Percentiles rank a stretch among this genome's conserved stretches.
Conservation (phyloP, 2,329 filamentous ascomycete genomes). For the Alternaria solani region DNA sequence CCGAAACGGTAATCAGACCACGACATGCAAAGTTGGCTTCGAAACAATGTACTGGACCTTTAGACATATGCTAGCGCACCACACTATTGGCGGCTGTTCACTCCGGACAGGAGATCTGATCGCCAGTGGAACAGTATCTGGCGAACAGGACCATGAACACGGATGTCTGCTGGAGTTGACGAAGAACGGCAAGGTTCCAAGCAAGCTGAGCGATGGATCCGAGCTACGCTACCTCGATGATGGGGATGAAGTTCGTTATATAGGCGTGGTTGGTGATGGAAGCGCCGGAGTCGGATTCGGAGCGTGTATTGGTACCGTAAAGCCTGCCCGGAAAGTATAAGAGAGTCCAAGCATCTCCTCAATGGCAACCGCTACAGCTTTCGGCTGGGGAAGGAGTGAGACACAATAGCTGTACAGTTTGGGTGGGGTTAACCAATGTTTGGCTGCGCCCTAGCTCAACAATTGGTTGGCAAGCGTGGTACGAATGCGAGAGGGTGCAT, state of each 20-base stretch:
- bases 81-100: slow-evolving; percentile 54
- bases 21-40: slow-evolving; percentile 44
- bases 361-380: background rate
- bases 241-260: slow-evolving; percentile 52
- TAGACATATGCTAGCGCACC: slow-evolving; percentile 56
- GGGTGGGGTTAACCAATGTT: background rate
- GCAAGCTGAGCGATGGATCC: slow-evolving; percentile 38
- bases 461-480: slow-evolving; percentile 10
- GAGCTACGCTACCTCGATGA: slow-evolving; percentile 53
- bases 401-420: background rate
- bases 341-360: background rate
- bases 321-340: slow-evolving; percentile 32
- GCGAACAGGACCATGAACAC: slow-evolving; percentile 47
- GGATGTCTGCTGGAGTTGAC: slow-evolving; percentile 56
- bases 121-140: slow-evolving; percentile 56
- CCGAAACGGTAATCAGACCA: slow-evolving; percentile 28
- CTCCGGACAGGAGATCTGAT: slow-evolving; percentile 55
- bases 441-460: background rate
- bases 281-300: slow-evolving; percentile 51
- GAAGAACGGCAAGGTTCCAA: slow-evolving; percentile 45
- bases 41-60: slow-evolving; percentile 57
- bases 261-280: slow-evolving; percentile 47
- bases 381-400: background rate
- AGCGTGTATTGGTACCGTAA: slow-evolving; percentile 49
- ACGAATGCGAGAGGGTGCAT: slow-evolving; percentile 5